phyloP scores from a whole-genome alignment of 1,139 yeast species.

The Spencermartinsiella ligniputridi region DNA sequence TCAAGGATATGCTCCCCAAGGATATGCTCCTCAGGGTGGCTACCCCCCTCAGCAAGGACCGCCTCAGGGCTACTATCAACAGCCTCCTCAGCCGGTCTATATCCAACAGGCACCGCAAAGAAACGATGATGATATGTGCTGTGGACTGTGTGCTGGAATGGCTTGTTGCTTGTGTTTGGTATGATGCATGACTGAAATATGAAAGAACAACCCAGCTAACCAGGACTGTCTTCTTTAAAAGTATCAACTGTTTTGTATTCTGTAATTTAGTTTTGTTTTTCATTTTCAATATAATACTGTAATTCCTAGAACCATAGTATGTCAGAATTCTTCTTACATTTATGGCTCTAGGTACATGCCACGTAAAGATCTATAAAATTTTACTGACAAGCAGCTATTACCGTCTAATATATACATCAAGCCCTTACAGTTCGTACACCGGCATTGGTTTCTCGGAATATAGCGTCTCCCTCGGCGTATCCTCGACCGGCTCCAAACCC shows the following conservation, averaged over 20 bases:
- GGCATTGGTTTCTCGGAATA: conserved; percentile 56
- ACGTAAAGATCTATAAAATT: too few species aligned
- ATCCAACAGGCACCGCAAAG: conserved; percentile 28
- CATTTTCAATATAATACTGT: too few species aligned
- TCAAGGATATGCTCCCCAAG: conserved; percentile 9
- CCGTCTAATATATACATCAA: conserved; percentile 10
- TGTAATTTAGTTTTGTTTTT: too few species aligned
- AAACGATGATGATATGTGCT: conserved; percentile 28
- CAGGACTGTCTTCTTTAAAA: conserved; percentile 14
- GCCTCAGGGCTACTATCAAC: conserved; percentile 21
- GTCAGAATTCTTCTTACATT: too few species aligned
- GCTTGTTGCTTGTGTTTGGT: conserved; percentile 30
- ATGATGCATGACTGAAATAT: background rate
- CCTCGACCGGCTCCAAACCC: conserved; percentile 98
- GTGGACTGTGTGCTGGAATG: conserved; percentile 33
- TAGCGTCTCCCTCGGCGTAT: conserved; percentile 96
- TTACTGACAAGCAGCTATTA: too few species aligned
- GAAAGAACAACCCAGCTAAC: background rate
- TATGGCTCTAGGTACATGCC: too few species aligned
- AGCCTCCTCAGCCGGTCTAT: conserved; percentile 27
- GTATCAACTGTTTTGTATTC: too few species aligned
- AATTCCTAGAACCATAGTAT: too few species aligned
- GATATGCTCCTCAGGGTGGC: conserved; percentile 8
- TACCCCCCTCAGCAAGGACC: conserved; percentile 16
- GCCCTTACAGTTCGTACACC: conserved; percentile 37